Percentiles rank a stretch among this genome's conserved stretches.
phyloP scores from a whole-genome alignment of 805 yeast species.

The Maudiozyma saulgeensis region DNA sequence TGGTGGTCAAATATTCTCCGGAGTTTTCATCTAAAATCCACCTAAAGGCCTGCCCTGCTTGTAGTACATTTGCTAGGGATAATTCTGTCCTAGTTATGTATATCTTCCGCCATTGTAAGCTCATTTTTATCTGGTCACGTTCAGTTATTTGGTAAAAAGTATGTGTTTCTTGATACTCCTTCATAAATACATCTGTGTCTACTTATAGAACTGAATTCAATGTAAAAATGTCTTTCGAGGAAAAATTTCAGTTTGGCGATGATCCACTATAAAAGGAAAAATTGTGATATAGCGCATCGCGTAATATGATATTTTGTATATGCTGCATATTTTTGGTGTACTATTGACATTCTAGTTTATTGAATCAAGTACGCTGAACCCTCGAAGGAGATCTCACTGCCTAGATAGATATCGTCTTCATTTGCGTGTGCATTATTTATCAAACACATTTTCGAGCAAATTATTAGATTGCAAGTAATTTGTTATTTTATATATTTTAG shows the following conservation, averaged over 20 bases:
- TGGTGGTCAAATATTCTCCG: conserved; percentile 18
- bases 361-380: no score
- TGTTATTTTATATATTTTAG: no score
- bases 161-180: neutral
- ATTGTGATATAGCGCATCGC: conserved; percentile 1
- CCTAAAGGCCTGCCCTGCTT: conserved; percentile 29
- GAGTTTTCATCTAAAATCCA: conserved; percentile 21
- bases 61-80: conserved; percentile 41
- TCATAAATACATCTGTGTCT: neutral
- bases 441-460: no score
- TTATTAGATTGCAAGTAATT: no score
- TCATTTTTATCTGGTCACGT: conserved; percentile 1
- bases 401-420: no score
- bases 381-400: no score
- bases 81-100: conserved; percentile 10
- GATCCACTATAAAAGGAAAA: neutral
- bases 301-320: neutral
- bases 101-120: conserved; percentile 7
- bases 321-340: neutral
- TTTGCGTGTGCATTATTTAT: no score
- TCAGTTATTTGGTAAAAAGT: neutral
- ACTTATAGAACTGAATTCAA: neutral
- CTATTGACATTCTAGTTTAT: neutral
- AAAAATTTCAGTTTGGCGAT: neutral
- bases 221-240: no score